Base-by-base conservation (phyloP, 2,329 filamentous ascomycete species). In the Didymella arachidicola region DNA sequence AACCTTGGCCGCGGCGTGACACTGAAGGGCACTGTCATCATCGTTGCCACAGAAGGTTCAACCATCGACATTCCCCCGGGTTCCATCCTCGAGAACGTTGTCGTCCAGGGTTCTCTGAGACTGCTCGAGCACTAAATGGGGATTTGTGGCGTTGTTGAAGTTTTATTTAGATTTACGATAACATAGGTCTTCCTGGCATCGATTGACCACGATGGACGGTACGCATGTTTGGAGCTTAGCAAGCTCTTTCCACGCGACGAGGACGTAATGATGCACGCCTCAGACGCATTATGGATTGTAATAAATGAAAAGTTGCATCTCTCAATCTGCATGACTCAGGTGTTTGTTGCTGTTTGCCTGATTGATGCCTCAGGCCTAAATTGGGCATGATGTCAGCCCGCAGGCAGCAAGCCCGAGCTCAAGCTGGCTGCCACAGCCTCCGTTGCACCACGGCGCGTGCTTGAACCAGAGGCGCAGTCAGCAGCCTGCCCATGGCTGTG, bases 11-110 rank as follows among this genome's bases (percentile, higher is more conserved):
- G 95, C 53, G 94, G 94, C 56, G 95, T 99, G 57, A 96, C 93
- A 38, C 85, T 97, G 69, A 99, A 99, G 87, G 95, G 92, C 64
- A 99, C 95, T 29, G 95, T 99, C 79, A 99, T 99, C 77, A 99
- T 99, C 69, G 95, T 99, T 52, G 95, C 95, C 27, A 97, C 93
- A 45, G 95, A 99, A 82, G 94, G 94, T 69, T 93, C 91, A 84
- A 99, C 95, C 65, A 99, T 99, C 73, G 95, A 99, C 78, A 90
- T 99, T 71, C 95, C 95, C 52, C 94, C 95, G 19, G 95, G 95
- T 77, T 97, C 93, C 19, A 92, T 99, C 72, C 86, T 99, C 59
- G 95, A 99, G 86, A 99, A 99, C 81, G 95, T 98, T 14, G 95
- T 99, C 50, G 95, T 99, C 57, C 95, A 99, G 86, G 95, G 95